Percentiles rank a stretch among this genome's conserved stretches.
phyloP scores from a whole-genome alignment of 768 basidiomycete species.

The Lactarius hatsudake region DNA sequence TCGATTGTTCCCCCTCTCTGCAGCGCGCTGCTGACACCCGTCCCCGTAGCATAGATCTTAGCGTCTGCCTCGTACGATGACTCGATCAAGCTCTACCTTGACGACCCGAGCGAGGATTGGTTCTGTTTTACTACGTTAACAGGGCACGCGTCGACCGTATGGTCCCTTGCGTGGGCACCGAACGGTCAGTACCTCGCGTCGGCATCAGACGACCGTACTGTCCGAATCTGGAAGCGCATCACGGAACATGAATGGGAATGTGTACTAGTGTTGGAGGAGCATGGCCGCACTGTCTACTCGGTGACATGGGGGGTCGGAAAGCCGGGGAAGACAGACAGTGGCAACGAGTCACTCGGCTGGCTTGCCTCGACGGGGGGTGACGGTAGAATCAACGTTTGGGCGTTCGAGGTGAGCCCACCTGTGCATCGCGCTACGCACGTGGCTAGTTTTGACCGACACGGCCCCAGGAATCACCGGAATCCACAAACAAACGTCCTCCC shows the following conservation, averaged over 20 bases:
- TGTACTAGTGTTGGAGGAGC: conserved; percentile 56
- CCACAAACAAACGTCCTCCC: conserved; percentile 20
- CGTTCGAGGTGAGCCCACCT: conserved; percentile 49
- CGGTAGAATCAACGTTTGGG: conserved; percentile 79
- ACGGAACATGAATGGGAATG: conserved; percentile 62
- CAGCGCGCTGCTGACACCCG: conserved; percentile 21
- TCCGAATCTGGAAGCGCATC: conserved; percentile 80
- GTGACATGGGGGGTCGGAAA: conserved; percentile 62
- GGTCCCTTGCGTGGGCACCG: conserved; percentile 81
- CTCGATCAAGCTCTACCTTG: conserved; percentile 87
- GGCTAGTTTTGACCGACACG: not conserved
- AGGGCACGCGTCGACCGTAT: conserved; percentile 87
- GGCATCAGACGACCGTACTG: conserved; percentile 79
- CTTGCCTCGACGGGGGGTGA: conserved; percentile 85
- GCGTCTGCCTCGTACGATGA: conserved; percentile 98
- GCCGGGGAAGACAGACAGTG: conserved; percentile 31
- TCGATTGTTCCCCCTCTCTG: conserved; percentile 7
- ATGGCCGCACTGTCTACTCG: conserved; percentile 77
- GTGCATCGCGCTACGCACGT: no score
- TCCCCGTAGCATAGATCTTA: conserved; percentile 62
- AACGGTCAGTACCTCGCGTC: conserved; percentile 80
- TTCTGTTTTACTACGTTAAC: conserved; percentile 77
- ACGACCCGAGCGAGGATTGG: conserved; percentile 96
- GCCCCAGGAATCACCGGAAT: not conserved
- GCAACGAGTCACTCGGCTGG: conserved; percentile 60